Evolutionary conservation across 805 yeast species (phyloP).

Genomic region (Ogataea haglerorum): DNA sequence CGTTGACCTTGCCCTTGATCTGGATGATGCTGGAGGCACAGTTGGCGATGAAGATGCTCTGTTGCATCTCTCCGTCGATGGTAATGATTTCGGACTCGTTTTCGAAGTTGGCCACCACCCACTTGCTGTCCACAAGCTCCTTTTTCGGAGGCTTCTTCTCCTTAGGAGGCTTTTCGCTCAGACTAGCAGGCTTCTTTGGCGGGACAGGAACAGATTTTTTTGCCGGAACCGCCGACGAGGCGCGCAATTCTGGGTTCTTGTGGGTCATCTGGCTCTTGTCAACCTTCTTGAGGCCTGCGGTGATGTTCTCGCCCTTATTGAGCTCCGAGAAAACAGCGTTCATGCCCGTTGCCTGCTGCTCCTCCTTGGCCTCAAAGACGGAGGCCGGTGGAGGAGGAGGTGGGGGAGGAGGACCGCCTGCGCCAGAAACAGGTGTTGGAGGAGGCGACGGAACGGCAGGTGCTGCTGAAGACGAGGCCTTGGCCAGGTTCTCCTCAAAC

Average conservation of each 20-base stretch:
- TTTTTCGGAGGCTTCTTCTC: slow-evolving; percentile 47
- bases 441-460: slow-evolving; percentile 20
- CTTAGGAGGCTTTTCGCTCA: slow-evolving; percentile 34
- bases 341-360: slow-evolving; percentile 48
- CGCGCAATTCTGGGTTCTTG: slow-evolving; percentile 80
- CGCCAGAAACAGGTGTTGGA: slow-evolving; percentile 28
- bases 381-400: slow-evolving; percentile 94
- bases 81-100: slow-evolving; percentile 57
- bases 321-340: slow-evolving; percentile 89
- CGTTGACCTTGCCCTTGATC: slow-evolving; percentile 87
- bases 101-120: slow-evolving; percentile 82
- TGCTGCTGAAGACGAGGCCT: neutral
- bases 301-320: slow-evolving; percentile 79
- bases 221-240: slow-evolving; percentile 46
- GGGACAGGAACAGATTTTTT: slow-evolving; percentile 62
- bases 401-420: slow-evolving; percentile 56
- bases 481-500: slow-evolving; percentile 46
- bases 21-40: slow-evolving; percentile 73
- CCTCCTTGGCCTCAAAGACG: slow-evolving; percentile 66
- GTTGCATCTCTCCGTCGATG: slow-evolving; percentile 79
- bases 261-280: slow-evolving; percentile 93
- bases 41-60: slow-evolving; percentile 84
- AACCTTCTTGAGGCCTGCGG: slow-evolving; percentile 84
- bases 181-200: slow-evolving; percentile 75
- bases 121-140: slow-evolving; percentile 81